Evolutionary conservation across 1,284 basidiomycete species (phyloP), one percentile per base, ranked within the genome.

Genomic region (Boletus hoseneyae): DNA sequence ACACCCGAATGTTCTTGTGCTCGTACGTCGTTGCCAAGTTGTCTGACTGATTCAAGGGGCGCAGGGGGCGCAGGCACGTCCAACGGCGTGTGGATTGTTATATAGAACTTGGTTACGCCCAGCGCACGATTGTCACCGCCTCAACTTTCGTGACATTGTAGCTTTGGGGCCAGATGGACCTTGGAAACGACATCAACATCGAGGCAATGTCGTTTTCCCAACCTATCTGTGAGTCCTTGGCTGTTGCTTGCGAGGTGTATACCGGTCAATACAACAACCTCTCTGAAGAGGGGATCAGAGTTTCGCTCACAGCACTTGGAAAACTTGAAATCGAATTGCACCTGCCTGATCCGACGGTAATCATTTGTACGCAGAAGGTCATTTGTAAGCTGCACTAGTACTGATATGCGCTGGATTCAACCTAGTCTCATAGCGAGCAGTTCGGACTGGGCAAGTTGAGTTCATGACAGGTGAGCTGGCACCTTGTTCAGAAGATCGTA

Each of bases 401-500:
- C n/a, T 34, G 25, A n/a, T 33, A 3, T 12, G 15, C 33, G 29
- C 35, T 23, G 15, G 16, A 34, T 66, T 48, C 69, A 70, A 68
- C 8, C 23, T 16, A 23, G 7, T 8, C 29, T 39, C 35, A 34
- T 23, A 74, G 72, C 47, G 68, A 75, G 48, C 66, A 68, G 6
- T 71, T 78, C 43, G 73, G 76, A 2, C 49, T 76, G 48, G 73
- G 70, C 48, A 78, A 77, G 52, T 76, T 67, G 50, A 59, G 64
- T 13, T 62, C 73, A 6, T 78, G 70, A 69, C 71, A 76, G 62
- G 73, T 72, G 45, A 33, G 50, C 8, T 12, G 37, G 8, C 13
- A 3, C 10, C 12, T 36, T 29, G 27, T 8, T 36, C 39, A n/a
- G 2, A 23, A 29, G 35, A 33, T 21, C 13, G 12, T 38, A 11